Evolutionary conservation across 495 filamentous ascomycete species (phyloP), one percentile per base, ranked within the genome.

Genomic region (Aspergillus nidulans): DNA sequence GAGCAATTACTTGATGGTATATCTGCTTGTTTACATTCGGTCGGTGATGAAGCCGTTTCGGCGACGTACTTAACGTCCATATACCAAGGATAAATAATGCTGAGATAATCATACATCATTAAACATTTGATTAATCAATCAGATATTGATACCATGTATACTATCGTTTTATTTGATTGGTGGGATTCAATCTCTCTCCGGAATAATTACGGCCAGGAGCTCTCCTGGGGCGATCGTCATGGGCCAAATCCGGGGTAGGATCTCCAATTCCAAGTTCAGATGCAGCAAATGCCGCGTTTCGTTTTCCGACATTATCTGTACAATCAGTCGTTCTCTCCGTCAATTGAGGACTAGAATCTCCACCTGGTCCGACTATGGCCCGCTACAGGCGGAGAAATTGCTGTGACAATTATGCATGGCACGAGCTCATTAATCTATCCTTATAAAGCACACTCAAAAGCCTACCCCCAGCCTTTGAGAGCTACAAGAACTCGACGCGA

Each of bases 1-100:
- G 18, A 79, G 77, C 19, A 91, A 91, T 50, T 91, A 84, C 73
- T 63, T 77, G 46, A 77, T 90, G 60, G 83, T 92, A 0, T 91
- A 90, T 55, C 20, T 66, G 28, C 56, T 73, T 53, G 64, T 73
- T 38, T 73, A 73, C 38, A n/a, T 73, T 25, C 68, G 63, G 25
- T 70, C 70, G 24, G 68, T 69, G n/a, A 67, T 63, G 63, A 70
- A 67, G 57, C 63, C 64, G 2, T 60, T 69, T 20, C 68, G 75
- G 61, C 38, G 32, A 10, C 47, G 47, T 25, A 24, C 47, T 39
- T 49, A 49, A 32, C 6, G 4, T 19, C 9, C n/a, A 30, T 25
- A 9, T 28, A n/a, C 36, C 15, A n/a, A 39, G 8, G 3, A 16
- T 39, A 39, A n/a, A 39, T n/a, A 39, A 18, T 5, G n/a, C 36